These are phyloP conservation scores for Fusarium veterinarium DNA, from an alignment of 2,329 filamentous ascomycete genomes.

Conservation along the genomic window DNA sequence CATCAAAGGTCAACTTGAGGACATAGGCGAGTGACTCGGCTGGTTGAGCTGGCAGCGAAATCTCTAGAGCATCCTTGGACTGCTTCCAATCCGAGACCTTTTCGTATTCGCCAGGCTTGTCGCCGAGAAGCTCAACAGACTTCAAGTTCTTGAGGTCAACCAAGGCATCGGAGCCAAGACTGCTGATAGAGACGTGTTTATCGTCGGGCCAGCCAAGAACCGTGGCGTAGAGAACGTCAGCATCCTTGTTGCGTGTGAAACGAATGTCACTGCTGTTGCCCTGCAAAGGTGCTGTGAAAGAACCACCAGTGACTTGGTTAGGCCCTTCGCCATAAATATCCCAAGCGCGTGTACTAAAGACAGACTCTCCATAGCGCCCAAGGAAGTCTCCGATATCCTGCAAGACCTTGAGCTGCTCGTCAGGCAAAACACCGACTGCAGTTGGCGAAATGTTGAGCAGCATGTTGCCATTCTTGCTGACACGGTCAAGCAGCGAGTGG, in stretches of 20 bases:
- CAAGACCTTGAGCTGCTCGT: slow-evolving; percentile 12
- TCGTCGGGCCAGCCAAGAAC: slow-evolving; percentile 14
- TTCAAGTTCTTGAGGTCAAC: not conserved
- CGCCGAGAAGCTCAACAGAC: slow-evolving; percentile 1
- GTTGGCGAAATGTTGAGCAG: slow-evolving; percentile 12
- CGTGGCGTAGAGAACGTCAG: not conserved
- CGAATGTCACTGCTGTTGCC: slow-evolving; percentile 21
- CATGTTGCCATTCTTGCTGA: slow-evolving; percentile 23
- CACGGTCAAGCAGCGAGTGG: slow-evolving; percentile 4
- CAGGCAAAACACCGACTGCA: not conserved
- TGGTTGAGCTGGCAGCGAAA: not conserved
- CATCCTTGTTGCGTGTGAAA: slow-evolving; percentile 7
- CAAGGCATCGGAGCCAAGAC: not conserved
- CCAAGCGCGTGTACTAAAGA: slow-evolving; percentile 7
- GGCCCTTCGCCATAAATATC: slow-evolving; percentile 10
- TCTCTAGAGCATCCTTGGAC: not conserved
- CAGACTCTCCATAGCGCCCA: not conserved
- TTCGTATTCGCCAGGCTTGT: not conserved
- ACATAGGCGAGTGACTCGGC: slow-evolving; percentile 1
- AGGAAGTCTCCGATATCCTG: slow-evolving; percentile 10
- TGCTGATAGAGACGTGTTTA: not conserved
- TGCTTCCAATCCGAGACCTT: not conserved
- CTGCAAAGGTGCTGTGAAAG: slow-evolving; percentile 1
- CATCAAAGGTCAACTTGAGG: not conserved
- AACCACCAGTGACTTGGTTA: slow-evolving; percentile 9